Evolutionary conservation across 352 stramenopile genomes (phyloP), one percentile per base, ranked within the genome.

Genomic region (Phytophthora constricta): DNA sequence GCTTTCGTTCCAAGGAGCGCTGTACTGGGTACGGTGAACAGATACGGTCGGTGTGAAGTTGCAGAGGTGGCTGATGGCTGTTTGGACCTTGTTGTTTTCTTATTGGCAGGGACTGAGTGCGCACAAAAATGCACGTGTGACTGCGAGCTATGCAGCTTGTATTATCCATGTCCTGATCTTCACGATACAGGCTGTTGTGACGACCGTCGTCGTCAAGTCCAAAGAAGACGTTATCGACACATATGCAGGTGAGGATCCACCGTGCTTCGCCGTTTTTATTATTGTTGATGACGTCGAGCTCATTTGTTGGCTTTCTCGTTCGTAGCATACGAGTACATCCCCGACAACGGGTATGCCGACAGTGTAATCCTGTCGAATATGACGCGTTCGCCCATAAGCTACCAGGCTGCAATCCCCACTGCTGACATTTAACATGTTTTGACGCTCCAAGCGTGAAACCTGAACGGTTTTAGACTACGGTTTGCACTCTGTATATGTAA

Each of bases 151-250:
- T 27, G 53, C 85, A 26, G 84, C 84, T 16, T 83, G 76, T 23
- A 65, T 33, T 11, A 54, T 95, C 8, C 80, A 95, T 49, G 46
- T 50, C 20, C 47, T 74, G 17, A 88, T 95, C 63, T 90, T 90
- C 43, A 58, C 70, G 8, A 74, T 93, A 28, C 86, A 95, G 46
- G 67, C 84, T 41, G 62, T 60, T 0, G 76, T 92, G 28, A 93
- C 86, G 3, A 82, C 70, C 33, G 61, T 86, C 39, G 71, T 95
- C 22, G 70, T 90, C 25, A 83, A 90, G 62, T 87, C 79, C 10
- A 92, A 91, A 66, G 84, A 95, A 70, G 86, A 92, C 63, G 83
- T 92, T 16, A 95, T 95, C 39, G 86, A 95, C 51, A 95, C 86
- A 0, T 95, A 93, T 46, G 86, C 86, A 45, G 86, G 86, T 94